Evolutionary conservation across 345 rosid genomes (phyloP).

Genomic region (Stellera chamaejasme): DNA sequence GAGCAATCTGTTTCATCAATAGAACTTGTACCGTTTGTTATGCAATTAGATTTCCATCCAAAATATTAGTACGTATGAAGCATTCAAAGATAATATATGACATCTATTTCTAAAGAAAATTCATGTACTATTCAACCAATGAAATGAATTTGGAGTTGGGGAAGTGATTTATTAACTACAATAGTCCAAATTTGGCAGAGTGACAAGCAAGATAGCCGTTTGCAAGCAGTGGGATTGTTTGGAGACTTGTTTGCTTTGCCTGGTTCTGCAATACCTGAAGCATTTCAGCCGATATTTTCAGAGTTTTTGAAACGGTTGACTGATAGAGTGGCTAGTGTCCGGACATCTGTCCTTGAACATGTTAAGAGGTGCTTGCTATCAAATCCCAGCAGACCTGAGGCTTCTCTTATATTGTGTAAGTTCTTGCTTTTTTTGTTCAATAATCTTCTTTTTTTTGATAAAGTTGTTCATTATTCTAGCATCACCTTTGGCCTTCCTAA

Average conservation of each 20-base stretch:
- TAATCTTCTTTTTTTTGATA: too few species aligned
- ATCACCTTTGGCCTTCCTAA: slow-evolving; percentile 9
- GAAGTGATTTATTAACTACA: slow-evolving; percentile 16
- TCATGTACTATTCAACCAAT: too few species aligned
- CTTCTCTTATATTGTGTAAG: slow-evolving; percentile 76
- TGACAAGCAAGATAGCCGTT: slow-evolving; percentile 79
- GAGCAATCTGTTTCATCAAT: too few species aligned
- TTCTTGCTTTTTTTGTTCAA: slow-evolving; percentile 12
- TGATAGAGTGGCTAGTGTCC: slow-evolving; percentile 79
- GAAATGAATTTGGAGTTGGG: not conserved
- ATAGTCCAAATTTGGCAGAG: slow-evolving; percentile 43
- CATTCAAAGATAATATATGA: too few species aligned
- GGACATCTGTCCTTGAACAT: slow-evolving; percentile 84
- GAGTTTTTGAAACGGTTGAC: slow-evolving; percentile 93
- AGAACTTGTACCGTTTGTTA: slow-evolving; percentile 2
- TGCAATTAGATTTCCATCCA: not conserved
- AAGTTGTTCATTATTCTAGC: slow-evolving; percentile 2
- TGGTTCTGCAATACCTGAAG: slow-evolving; percentile 49
- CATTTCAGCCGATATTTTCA: slow-evolving; percentile 71
- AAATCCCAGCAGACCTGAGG: slow-evolving; percentile 64
- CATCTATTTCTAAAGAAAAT: too few species aligned
- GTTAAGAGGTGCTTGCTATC: slow-evolving; percentile 76
- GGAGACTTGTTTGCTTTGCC: slow-evolving; percentile 87
- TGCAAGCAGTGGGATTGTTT: slow-evolving; percentile 76
- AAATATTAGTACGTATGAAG: too few species aligned